Conservation (phyloP, 1,139 yeast genomes). For the Debaryomyces singareniensis region DNA sequence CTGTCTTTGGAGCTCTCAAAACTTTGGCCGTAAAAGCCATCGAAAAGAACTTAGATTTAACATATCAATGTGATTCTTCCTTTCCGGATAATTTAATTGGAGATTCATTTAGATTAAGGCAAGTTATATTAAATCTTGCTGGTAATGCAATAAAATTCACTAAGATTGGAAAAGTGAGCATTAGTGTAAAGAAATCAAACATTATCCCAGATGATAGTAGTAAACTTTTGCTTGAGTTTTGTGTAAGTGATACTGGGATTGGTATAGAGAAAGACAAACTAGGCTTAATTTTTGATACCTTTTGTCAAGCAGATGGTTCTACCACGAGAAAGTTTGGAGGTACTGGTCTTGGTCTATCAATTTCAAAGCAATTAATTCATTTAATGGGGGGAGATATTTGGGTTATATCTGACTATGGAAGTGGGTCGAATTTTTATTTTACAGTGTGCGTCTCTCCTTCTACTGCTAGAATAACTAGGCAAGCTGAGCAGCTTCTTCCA, state of each 20-base stretch:
- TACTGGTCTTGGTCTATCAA: constrained; percentile 80
- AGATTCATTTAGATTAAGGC: constrained; percentile 79
- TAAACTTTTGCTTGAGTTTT: constrained; percentile 67
- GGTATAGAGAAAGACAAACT: constrained; percentile 81
- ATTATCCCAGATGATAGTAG: constrained; percentile 40
- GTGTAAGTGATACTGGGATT: constrained; percentile 86
- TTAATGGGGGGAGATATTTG: constrained; percentile 89
- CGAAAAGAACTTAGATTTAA: constrained; percentile 73
- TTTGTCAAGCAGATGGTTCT: constrained; percentile 90
- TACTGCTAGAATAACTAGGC: constrained; percentile 53
- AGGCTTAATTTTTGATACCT: constrained; percentile 79
- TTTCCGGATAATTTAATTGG: constrained; percentile 85
- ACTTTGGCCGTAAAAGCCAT: constrained; percentile 84
- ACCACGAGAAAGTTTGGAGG: constrained; percentile 91
- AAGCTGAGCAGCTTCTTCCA: constrained; percentile 66
- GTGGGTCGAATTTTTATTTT: constrained; percentile 76
- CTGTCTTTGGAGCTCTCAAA: constrained; percentile 83
- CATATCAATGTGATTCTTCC: constrained; percentile 76
- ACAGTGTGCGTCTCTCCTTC: constrained; percentile 77
- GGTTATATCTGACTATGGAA: constrained; percentile 79
- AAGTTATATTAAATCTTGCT: constrained; percentile 74
- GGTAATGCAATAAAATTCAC: constrained; percentile 89
- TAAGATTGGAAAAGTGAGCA: constrained; percentile 68
- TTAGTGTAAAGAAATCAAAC: constrained; percentile 49
- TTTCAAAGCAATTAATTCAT: constrained; percentile 79